phyloP scores from a whole-genome alignment of 805 yeast species.

The Lipomyces mesembrius region DNA sequence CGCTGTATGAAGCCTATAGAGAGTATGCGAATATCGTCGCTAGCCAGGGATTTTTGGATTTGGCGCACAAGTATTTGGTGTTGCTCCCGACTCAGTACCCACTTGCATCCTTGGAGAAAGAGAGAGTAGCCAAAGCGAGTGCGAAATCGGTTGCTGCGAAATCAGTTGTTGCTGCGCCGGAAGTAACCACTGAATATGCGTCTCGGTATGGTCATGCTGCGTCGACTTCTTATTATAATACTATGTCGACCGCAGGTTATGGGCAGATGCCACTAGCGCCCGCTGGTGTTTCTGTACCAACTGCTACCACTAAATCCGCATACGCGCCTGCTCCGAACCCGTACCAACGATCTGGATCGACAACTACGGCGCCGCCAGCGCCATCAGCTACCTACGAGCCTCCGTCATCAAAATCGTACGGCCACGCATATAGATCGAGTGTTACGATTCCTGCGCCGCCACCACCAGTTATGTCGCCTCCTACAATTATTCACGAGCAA shows the following conservation, averaged over 20 bases:
- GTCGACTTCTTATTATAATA: conserved; percentile 9
- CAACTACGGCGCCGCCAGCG: conserved; percentile 2
- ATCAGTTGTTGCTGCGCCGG: conserved; percentile 14
- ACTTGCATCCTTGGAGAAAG: conserved; percentile 70
- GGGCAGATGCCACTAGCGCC: conserved; percentile 11
- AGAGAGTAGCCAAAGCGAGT: conserved; percentile 74
- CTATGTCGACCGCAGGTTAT: not conserved
- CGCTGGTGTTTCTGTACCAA: conserved; percentile 11
- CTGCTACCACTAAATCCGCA: conserved; percentile 5
- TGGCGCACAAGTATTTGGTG: conserved; percentile 72
- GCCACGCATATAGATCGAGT: conserved; percentile 31
- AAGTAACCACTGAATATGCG: conserved; percentile 15
- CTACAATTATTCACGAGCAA: conserved; percentile 23
- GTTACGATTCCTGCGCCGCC: conserved; percentile 36
- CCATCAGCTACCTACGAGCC: not conserved
- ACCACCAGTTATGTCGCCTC: conserved; percentile 33
- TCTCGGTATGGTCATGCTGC: conserved; percentile 2
- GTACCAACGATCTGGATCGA: conserved; percentile 18
- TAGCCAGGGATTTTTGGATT: conserved; percentile 78
- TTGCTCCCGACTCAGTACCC: conserved; percentile 76
- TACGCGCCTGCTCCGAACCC: conserved; percentile 21
- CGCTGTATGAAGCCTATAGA: conserved; percentile 63
- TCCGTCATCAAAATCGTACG: conserved; percentile 21
- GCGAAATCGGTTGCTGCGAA: conserved; percentile 35
- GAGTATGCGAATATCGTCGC: conserved; percentile 84